Percentiles rank a stretch among this genome's conserved stretches.
Evolutionary conservation across 108 stramenopile genomes (phyloP).

Genomic region (Schizochytrium sp.): DNA sequence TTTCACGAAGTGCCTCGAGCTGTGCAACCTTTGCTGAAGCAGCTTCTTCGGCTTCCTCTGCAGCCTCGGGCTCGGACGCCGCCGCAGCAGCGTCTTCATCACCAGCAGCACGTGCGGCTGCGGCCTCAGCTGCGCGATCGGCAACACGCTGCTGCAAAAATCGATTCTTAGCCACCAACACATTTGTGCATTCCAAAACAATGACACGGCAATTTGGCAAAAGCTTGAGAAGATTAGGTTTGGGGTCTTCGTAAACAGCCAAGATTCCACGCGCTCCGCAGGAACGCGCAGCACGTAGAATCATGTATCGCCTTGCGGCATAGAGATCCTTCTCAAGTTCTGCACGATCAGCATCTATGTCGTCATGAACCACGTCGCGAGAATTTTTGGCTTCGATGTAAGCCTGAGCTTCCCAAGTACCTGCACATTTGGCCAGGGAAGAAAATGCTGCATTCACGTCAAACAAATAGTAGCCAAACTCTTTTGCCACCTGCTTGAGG

Average conservation of each 20-base stretch:
- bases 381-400: not conserved
- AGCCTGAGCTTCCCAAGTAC: slow-evolving; percentile 20
- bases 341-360: not conserved
- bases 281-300: not conserved
- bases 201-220: not conserved
- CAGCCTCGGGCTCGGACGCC: not conserved
- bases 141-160: not conserved
- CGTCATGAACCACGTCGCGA: not conserved
- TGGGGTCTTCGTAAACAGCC: not conserved
- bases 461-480: not conserved
- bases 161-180: slow-evolving; percentile 8
- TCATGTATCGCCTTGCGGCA: slow-evolving; percentile 15
- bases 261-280: slow-evolving; percentile 26
- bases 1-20: not conserved
- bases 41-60: slow-evolving; percentile 20
- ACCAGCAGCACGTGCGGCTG: slow-evolving; percentile 15
- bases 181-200: slow-evolving; percentile 11
- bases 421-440: not conserved
- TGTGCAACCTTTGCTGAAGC: slow-evolving; percentile 1
- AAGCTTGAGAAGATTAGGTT: not conserved
- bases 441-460: slow-evolving; percentile 30
- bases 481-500: not conserved
- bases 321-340: not conserved
- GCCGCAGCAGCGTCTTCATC: slow-evolving; percentile 40
- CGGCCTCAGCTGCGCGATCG: not conserved